Evolutionary conservation across 345 rosid species (phyloP), one percentile per base, ranked within the genome.

Genomic region (Gossypium anomalum): DNA sequence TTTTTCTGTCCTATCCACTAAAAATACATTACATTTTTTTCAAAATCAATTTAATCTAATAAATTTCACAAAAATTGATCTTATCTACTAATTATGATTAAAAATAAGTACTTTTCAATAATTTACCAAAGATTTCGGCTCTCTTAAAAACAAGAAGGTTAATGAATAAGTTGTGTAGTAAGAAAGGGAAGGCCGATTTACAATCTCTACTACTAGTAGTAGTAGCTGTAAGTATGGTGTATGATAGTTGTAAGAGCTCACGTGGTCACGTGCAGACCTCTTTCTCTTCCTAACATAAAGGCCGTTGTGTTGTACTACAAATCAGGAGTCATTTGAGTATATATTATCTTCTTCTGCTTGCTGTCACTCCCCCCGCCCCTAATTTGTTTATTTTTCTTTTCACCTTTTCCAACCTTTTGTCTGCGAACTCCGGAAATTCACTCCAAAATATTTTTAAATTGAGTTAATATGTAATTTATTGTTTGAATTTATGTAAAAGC

Each of bases 221-320:
- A 34, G 7, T 34, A 0, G 41, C 5, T 1, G 41, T 4, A 5
- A 5, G 41, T 3, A 23, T 23, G 16, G 6, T 23, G 63, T 9
- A 17, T 25, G 3, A 48, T 25, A 25, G 22, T 16, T 59, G 72
- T 49, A 25, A 2, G 22, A 49, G 44, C 27, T 69, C 72, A 69
- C 57, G 58, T 68, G 72, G 72, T 68, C 72, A 68, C 72, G 72
- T 69, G 72, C 59, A 49, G 59, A 69, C 43, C 23, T 68, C 72
- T 49, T 49, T 69, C 58, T 25, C 59, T 23, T 69, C 59, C 58
- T 16, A 69, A 27, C 58, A 17, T 51, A 2, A 4, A 25, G 72
- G 45, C 27, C 45, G 17, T 69, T 49, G 72, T 68, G 58, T 68
- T 49, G 72, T 58, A 22, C 70, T 67, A 22, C 72, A 69, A 68